These are phyloP conservation scores for Byssoonygena ceratinophila DNA, from an alignment of 2,329 filamentous ascomycete genomes.

Conservation along the genomic window DNA sequence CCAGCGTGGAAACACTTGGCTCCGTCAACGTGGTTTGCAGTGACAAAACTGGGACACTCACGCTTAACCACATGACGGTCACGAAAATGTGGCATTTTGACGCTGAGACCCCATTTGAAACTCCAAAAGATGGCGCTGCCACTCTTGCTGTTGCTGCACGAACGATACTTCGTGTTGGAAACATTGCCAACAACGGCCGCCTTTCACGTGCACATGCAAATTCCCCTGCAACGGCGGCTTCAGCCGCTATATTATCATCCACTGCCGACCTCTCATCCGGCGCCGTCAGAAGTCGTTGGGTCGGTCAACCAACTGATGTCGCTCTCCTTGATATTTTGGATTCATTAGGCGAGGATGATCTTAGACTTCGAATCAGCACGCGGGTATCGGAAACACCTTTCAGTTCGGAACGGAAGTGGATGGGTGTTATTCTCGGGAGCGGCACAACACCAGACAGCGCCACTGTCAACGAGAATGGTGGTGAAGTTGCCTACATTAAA, in stretches of 20 bases:
- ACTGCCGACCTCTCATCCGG: slow-evolving; percentile 55
- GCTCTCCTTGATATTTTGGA: slow-evolving; percentile 93
- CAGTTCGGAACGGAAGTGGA: slow-evolving; percentile 97
- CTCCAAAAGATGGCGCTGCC: slow-evolving; percentile 43
- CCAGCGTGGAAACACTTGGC: slow-evolving; percentile 91
- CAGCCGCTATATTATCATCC: slow-evolving; percentile 74
- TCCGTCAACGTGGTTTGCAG: slow-evolving; percentile 99
- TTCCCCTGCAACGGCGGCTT: slow-evolving; percentile 57
- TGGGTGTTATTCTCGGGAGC: slow-evolving; percentile 79
- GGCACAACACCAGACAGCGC: slow-evolving; percentile 42
- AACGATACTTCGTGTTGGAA: slow-evolving; percentile 79
- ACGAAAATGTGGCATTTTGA: slow-evolving; percentile 96
- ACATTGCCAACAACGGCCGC: slow-evolving; percentile 90
- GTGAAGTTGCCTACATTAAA: slow-evolving; percentile 87
- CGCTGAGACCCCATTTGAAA: slow-evolving; percentile 46
- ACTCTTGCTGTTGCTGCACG: slow-evolving; percentile 62
- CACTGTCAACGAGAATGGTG: slow-evolving; percentile 41
- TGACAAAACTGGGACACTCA: slow-evolving; percentile 94
- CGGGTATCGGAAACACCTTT: slow-evolving; percentile 83
- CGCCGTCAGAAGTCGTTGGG: slow-evolving; percentile 73
- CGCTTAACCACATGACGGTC: slow-evolving; percentile 96
- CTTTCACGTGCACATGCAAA: slow-evolving; percentile 63
- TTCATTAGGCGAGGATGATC: slow-evolving; percentile 80
- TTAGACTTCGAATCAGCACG: slow-evolving; percentile 72
- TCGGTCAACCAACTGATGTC: slow-evolving; percentile 92